A percentile compares a stretch with the other conserved stretches of the same genome.
These are phyloP conservation scores for Chrysanthemum makinoi DNA, from an alignment of 129 eudicot genomes.

Conservation along the genomic window DNA sequence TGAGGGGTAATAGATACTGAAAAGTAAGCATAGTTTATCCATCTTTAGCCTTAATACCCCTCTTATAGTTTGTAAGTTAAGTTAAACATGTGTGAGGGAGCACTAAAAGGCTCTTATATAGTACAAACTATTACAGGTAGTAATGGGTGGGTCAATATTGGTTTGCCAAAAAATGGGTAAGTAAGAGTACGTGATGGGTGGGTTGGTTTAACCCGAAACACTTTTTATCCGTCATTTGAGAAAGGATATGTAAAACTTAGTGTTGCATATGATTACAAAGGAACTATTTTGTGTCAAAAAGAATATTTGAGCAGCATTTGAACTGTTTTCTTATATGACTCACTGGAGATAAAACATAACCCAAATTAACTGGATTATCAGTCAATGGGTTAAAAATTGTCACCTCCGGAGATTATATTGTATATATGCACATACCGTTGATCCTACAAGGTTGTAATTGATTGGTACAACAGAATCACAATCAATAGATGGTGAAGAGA, in stretches of 20 bases:
- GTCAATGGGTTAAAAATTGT: not conserved
- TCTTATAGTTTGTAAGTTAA: not conserved
- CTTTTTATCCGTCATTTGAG: not conserved
- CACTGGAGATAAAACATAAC: not conserved
- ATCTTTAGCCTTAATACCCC: not conserved
- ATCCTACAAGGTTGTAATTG: slow-evolving; percentile 68
- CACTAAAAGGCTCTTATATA: not conserved
- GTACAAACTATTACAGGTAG: not conserved
- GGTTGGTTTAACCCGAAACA: not conserved
- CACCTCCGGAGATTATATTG: not conserved
- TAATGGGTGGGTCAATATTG: not conserved
- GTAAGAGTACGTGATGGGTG: not conserved
- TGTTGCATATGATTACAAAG: not conserved
- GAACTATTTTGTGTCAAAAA: too few species aligned
- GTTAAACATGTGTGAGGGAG: not conserved
- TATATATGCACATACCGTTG: slow-evolving; percentile 53
- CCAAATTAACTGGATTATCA: not conserved
- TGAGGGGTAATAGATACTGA: not conserved
- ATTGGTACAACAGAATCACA: slow-evolving; percentile 54
- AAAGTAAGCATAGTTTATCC: too few species aligned
- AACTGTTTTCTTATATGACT: too few species aligned
- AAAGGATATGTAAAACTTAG: not conserved
- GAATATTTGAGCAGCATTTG: too few species aligned
- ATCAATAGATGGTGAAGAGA: slow-evolving; percentile 53
- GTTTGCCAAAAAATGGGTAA: not conserved